Evolutionary conservation across 345 rosid genomes (phyloP).

Genomic region (Turnera subulata): DNA sequence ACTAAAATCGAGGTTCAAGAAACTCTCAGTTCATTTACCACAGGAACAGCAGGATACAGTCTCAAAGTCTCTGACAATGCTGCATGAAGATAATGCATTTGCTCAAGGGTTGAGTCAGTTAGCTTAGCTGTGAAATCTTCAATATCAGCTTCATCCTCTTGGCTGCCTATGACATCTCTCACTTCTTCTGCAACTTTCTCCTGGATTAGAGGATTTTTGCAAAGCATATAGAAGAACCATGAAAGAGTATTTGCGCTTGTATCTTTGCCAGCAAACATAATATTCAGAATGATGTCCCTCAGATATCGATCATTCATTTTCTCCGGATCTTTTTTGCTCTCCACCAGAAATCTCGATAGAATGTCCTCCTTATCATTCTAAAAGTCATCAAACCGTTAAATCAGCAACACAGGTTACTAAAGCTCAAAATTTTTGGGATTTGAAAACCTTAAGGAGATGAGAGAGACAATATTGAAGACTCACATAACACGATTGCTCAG

Average conservation of each 20-base stretch:
- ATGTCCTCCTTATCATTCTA: constrained; percentile 59
- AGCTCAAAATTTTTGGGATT: constrained; percentile 20
- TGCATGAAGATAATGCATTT: constrained; percentile 75
- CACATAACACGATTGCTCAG: constrained; percentile 24
- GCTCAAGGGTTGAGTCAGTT: constrained; percentile 41
- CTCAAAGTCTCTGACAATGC: constrained; percentile 67
- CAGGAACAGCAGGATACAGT: constrained; percentile 56
- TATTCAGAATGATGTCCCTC: constrained; percentile 56
- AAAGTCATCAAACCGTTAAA: too few relatives aligned
- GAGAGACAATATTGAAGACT: constrained; percentile 10
- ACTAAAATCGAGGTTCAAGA: background rate
- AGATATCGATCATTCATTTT: constrained; percentile 49
- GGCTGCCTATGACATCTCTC: constrained; percentile 26
- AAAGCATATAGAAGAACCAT: constrained; percentile 69
- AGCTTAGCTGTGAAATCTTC: constrained; percentile 35
- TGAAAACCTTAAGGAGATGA: too few relatives aligned
- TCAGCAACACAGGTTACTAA: background rate
- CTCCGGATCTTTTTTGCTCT: constrained; percentile 51
- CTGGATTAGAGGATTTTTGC: constrained; percentile 61
- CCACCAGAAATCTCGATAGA: constrained; percentile 48
- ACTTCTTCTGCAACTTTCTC: constrained; percentile 54
- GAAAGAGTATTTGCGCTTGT: constrained; percentile 46
- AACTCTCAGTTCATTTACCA: constrained; percentile 27
- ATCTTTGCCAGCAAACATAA: constrained; percentile 69
- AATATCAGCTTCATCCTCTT: constrained; percentile 17